Percentiles rank a stretch among this genome's conserved stretches.
Conservation (phyloP, 2,329 filamentous ascomycete genomes). For the Penicillium psychrosexuale region DNA sequence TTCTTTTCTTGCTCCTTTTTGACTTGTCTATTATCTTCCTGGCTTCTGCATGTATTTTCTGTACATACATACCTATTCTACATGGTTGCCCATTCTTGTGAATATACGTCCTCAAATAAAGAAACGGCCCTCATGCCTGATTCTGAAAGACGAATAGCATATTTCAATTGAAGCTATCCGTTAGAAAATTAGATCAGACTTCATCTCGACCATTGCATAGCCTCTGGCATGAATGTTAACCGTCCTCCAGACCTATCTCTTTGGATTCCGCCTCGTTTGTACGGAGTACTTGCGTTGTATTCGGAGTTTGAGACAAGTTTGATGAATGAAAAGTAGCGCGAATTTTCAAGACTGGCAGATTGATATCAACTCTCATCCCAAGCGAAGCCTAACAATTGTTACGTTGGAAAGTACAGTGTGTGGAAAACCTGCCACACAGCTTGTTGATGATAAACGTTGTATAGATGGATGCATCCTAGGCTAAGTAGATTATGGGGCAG, state of each 20-base stretch:
- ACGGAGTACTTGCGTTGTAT: neutral
- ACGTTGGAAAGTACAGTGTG: neutral
- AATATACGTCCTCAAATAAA: neutral
- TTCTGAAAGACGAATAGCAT: neutral
- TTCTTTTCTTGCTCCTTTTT: neutral
- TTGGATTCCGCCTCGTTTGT: neutral
- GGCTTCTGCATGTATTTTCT: slow-evolving; percentile 3
- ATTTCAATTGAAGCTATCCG: neutral
- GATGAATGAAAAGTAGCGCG: neutral
- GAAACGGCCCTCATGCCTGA: neutral
- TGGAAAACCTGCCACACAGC: too few relatives aligned
- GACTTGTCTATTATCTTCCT: neutral
- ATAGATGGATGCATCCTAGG: neutral
- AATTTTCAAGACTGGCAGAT: neutral
- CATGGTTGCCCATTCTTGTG: slow-evolving; percentile 1
- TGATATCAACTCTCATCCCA: neutral
- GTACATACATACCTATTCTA: slow-evolving; percentile 6
- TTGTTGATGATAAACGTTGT: neutral
- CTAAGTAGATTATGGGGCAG: neutral
- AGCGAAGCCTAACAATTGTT: neutral
- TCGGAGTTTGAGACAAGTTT: neutral
- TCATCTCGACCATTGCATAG: neutral
- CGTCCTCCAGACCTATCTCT: neutral
- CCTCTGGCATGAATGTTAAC: neutral
- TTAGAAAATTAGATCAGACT: neutral